Base-by-base conservation (phyloP, 106 monocot species). In the Dioscorea zingiberensis region DNA sequence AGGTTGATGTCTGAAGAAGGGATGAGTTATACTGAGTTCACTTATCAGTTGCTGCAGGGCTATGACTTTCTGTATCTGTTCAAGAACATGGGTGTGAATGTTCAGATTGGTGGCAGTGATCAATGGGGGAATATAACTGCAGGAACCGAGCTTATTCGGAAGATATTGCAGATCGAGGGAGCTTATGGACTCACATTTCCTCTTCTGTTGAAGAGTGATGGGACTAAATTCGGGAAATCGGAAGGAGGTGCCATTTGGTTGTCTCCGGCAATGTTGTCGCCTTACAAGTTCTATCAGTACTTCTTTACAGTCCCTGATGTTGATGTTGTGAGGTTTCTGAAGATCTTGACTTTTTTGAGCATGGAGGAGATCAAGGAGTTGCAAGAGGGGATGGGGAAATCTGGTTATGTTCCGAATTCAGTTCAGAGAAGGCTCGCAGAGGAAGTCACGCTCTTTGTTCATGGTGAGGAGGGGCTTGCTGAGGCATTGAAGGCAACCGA, bases 121-220 rank as follows among this genome's bases (percentile, higher is more conserved):
- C 97, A 97, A 64, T 97, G 91, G 91, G 95, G 91, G 15, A 97
- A 97, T 53, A 92, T 97, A 24, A 92, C 88, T 7, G 91, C 97
- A 0, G 97, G 97, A 12, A 92, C 97, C 0, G 97, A 97, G 25
- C 65, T 97, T 47, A 88, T 97, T 54, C 73, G 97, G 21, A 97
- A 88, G 71, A 82, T 91, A 28, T 73, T 91, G 68, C 91, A 91
- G 74, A 67, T 71, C 9, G 91, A 88, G 58, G 97, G 88, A 47
- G 97, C 91, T 54, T 81, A 84, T 55, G 91, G 97, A 8, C n/a
- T 92, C 75, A 92, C 91, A 21, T 97, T 97, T 66, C 91, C 95
- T 1, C 87, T 97, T 44, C 26, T 97, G 76, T 63, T 97, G 30
- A 97, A 84, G 75, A 97, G 88, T 63, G 97, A 97, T 29, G 91